These are phyloP conservation scores for Penicillium crustosum DNA, from an alignment of 2,329 filamentous ascomycete genomes.

Conservation along the genomic window DNA sequence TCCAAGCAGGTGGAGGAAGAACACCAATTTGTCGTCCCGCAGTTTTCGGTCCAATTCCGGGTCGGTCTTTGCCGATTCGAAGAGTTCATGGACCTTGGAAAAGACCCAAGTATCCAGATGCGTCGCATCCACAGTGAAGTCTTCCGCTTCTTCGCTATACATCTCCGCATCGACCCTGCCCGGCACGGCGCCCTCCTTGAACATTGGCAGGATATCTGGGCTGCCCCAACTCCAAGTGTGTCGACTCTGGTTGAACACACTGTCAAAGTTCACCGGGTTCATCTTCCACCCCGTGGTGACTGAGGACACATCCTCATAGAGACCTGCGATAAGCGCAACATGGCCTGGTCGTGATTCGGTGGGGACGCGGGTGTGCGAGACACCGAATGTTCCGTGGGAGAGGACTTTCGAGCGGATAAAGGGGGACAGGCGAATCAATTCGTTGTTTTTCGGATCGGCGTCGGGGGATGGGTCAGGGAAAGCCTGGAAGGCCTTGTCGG, in stretches of 20 bases:
- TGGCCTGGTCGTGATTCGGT: slow-evolving; percentile 96
- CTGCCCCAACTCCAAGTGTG: slow-evolving; percentile 99
- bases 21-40: slow-evolving; percentile 82
- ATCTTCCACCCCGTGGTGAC: slow-evolving; percentile 98
- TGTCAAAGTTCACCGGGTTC: slow-evolving; percentile 98
- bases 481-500: slow-evolving; percentile 95
- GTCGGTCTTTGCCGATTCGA: slow-evolving; percentile 76
- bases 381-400: slow-evolving; percentile 88
- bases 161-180: slow-evolving; percentile 83
- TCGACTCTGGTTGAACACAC: slow-evolving; percentile 92
- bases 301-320: slow-evolving; percentile 97
- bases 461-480: slow-evolving; percentile 80
- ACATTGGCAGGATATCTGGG: slow-evolving; percentile 97
- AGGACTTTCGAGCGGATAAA: slow-evolving; percentile 88
- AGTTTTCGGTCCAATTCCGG: slow-evolving; percentile 70
- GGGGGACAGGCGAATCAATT: slow-evolving; percentile 78
- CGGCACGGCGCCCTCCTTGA: slow-evolving; percentile 84
- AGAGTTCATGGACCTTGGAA: slow-evolving; percentile 84
- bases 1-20: slow-evolving; percentile 91
- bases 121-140: slow-evolving; percentile 80
- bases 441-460: slow-evolving; percentile 25
- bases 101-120: slow-evolving; percentile 93
- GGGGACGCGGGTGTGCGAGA: slow-evolving; percentile 93
- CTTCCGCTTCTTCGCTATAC: slow-evolving; percentile 82
- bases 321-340: slow-evolving; percentile 90